phyloP scores from a whole-genome alignment of 768 basidiomycete species.

The Leccinellum luteum region DNA sequence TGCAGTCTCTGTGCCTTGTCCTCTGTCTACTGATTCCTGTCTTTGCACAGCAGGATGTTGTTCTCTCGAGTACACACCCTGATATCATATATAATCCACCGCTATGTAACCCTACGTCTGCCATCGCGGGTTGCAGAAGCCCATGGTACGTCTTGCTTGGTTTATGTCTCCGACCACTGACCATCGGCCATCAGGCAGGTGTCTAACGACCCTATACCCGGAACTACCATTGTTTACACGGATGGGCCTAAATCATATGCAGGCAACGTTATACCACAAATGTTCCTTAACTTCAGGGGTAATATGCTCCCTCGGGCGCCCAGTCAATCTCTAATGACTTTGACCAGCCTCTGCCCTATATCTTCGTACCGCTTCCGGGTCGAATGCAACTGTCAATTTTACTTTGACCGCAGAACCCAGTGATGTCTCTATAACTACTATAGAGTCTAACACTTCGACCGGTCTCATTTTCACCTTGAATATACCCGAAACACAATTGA shows the following conservation, averaged over 20 bases:
- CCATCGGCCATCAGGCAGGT: constrained; percentile 19
- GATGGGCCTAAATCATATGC: constrained; percentile 42
- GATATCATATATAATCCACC: constrained; percentile 31
- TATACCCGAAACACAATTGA: constrained; percentile 39
- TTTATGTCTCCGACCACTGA: not conserved
- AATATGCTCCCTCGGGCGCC: not conserved
- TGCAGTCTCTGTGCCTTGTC: constrained; percentile 23
- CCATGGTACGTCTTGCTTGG: constrained; percentile 18
- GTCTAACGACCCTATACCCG: constrained; percentile 15
- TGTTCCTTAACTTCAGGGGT: constrained; percentile 59
- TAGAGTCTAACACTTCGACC: constrained; percentile 42
- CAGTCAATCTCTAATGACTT: constrained; percentile 4
- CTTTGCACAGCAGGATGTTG: constrained; percentile 22
- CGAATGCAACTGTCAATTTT: constrained; percentile 53
- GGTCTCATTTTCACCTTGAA: constrained; percentile 38
- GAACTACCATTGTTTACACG: constrained; percentile 31
- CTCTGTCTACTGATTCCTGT: constrained; percentile 8
- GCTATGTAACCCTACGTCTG: constrained; percentile 15
- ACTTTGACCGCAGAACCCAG: constrained; percentile 41
- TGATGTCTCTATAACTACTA: constrained; percentile 35
- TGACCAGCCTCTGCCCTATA: constrained; percentile 42
- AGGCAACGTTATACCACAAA: constrained; percentile 49
- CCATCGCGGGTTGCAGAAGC: constrained; percentile 18
- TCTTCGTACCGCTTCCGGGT: constrained; percentile 41
- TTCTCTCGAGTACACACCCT: constrained; percentile 19